A percentile compares a stretch with the other conserved stretches of the same genome.
Conservation (phyloP, 148 eudicot species). For the Diospyros lotus region DNA sequence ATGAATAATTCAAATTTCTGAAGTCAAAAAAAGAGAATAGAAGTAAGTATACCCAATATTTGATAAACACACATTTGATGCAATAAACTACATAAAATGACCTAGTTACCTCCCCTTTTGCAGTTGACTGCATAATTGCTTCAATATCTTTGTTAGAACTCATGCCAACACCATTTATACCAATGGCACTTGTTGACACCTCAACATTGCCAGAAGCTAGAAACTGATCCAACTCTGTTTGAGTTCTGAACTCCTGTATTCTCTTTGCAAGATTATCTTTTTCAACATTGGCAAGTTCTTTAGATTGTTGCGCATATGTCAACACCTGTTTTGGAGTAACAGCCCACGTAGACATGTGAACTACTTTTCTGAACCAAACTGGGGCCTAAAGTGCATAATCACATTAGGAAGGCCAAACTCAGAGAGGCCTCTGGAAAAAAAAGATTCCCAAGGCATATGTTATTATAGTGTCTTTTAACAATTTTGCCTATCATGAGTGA, state of each 20-base stretch:
- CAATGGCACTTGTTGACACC: conserved; percentile 50
- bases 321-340: conserved; percentile 48
- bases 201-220: conserved; percentile 52
- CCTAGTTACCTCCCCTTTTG: conserved; percentile 72
- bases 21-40: not conserved
- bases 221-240: conserved; percentile 61
- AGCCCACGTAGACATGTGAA: not conserved
- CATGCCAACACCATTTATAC: conserved; percentile 50
- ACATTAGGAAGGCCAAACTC: not conserved
- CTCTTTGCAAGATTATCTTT: conserved; percentile 91
- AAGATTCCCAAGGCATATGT: not conserved
- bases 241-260: conserved; percentile 93
- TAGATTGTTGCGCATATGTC: conserved; percentile 92
- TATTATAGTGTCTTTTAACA: not conserved
- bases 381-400: not conserved
- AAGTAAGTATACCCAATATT: not conserved
- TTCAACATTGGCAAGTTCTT: conserved; percentile 69
- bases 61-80: not conserved
- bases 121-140: conserved; percentile 73
- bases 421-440: not conserved
- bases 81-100: not conserved
- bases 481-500: conserved; percentile 1
- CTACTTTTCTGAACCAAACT: not conserved
- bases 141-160: conserved; percentile 56
- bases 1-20: not conserved